phyloP scores from a whole-genome alignment of 495 filamentous ascomycete genomes.

The Aspergillus taichungensis region DNA sequence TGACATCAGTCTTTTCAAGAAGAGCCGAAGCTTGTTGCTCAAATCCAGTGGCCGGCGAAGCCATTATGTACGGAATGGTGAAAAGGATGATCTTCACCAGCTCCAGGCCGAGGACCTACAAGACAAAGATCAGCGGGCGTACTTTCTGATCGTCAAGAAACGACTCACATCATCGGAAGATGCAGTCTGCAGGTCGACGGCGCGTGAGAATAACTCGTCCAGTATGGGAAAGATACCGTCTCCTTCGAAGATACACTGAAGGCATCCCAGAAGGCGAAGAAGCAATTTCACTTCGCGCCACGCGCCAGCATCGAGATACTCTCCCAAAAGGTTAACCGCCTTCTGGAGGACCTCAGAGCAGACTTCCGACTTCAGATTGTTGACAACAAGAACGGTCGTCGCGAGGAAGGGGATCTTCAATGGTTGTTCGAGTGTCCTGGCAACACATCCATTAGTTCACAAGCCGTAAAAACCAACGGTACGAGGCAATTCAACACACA shows the following conservation, averaged over 20 bases:
- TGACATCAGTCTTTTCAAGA: constrained; percentile 89
- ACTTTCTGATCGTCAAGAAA: background rate
- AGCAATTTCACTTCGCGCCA: constrained; percentile 91
- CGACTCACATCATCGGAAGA: constrained; percentile 77
- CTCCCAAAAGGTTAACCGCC: constrained; percentile 47
- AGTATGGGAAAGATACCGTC: constrained; percentile 81
- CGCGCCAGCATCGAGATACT: constrained; percentile 55
- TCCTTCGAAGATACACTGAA: constrained; percentile 71
- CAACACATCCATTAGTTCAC: background rate
- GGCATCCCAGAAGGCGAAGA: constrained; percentile 73
- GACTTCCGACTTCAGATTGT: constrained; percentile 64
- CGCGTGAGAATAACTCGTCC: constrained; percentile 74
- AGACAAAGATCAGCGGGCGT: constrained; percentile 13
- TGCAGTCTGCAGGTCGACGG: constrained; percentile 81
- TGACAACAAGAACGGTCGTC: constrained; percentile 65
- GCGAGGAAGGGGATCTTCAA: constrained; percentile 94
- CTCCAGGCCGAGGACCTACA: constrained; percentile 61
- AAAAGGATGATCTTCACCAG: constrained; percentile 92
- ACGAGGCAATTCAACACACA: constrained; percentile 40
- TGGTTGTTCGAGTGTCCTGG: constrained; percentile 72
- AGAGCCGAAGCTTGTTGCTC: constrained; percentile 62
- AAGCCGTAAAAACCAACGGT: background rate
- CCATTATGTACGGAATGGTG: constrained; percentile 85
- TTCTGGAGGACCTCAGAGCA: constrained; percentile 56
- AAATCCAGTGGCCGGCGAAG: constrained; percentile 54